Evolutionary conservation across 257 asterid genomes (phyloP), one percentile per base, ranked within the genome.

Genomic region (Cinchona pubescens): DNA sequence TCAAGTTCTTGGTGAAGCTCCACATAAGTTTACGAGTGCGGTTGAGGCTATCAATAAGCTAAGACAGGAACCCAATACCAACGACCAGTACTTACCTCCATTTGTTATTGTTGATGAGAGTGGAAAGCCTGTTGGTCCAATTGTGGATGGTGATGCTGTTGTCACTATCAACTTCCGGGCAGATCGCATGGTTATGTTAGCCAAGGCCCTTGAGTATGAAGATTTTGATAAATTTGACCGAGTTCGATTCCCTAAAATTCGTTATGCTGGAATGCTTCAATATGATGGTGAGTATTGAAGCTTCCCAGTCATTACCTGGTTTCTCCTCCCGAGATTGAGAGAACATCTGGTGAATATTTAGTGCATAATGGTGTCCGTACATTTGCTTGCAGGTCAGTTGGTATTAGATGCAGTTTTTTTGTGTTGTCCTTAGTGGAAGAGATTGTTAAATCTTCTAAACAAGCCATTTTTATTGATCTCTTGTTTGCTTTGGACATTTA

Each of bases 1-100:
- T 32, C 98, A 92, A 83, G 97, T 94, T 70, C 97, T 90, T 71
- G 98, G 97, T 74, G 98, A 92, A 87, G 97, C 98, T 75, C 97
- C 96, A 14, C 81, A 92, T 86, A 89, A 90, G 85, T 92, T 92
- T 77, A 92, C 76, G 82, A 85, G 75, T 81, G 86, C 90, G 0
- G 76, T 92, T 68, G 97, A 94, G 77, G 97, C 97, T 82, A 86
- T 94, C 76, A 94, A 94, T 88, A 92, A 82, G 82, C 89, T 94
- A 78, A 87, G 99, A 80, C 89, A 85, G 84, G 82, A 69, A 68
- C 97, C 97, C 16, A 83, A 85, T 0, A 64, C 90, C 30, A 89
- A 49, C 38, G 97, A 92, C 73, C 99, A 94, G 67, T 92, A 89
- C 75, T 81, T 94, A 15, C 94, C 96, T 67, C 96, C 99, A 64